A percentile compares a stretch with the other conserved stretches of the same genome.
Conservation (phyloP, 2,329 filamentous ascomycete species). For the Ophioceras dolichostomum region DNA sequence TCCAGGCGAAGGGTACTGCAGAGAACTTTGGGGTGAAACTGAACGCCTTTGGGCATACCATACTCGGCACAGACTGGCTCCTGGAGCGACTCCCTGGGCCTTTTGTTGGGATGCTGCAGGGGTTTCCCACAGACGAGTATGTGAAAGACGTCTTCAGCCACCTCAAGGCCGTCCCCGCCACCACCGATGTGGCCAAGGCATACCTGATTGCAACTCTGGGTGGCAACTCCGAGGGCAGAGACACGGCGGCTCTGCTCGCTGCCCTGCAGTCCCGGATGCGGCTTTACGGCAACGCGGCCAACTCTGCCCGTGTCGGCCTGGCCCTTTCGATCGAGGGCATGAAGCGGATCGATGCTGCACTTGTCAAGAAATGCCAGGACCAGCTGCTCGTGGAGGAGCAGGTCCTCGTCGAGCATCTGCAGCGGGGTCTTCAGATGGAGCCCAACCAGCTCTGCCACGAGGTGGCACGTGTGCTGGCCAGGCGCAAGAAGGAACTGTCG, state of each 20-base stretch:
- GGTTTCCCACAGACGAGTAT: constrained; percentile 7
- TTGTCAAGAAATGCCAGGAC: constrained; percentile 7
- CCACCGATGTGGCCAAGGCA: background rate
- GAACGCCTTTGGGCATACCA: constrained; percentile 6
- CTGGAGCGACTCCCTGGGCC: constrained; percentile 3
- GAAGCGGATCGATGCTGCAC: constrained; percentile 4
- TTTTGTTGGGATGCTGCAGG: constrained; percentile 6
- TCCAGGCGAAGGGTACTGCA: constrained; percentile 3
- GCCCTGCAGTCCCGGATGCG: constrained; percentile 7
- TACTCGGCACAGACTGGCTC: constrained; percentile 8
- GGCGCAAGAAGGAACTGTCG: constrained; percentile 6
- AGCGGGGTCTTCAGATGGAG: constrained; percentile 6
- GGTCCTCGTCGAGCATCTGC: constrained; percentile 8
- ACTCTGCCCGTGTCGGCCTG: constrained; percentile 9
- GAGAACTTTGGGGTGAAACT: constrained; percentile 9
- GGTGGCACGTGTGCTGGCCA: constrained; percentile 9
- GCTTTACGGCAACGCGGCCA: constrained; percentile 6
- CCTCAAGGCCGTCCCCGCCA: constrained; percentile 3
- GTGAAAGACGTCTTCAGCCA: constrained; percentile 8
- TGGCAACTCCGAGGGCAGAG: constrained; percentile 4
- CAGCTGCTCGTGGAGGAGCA: constrained; percentile 10
- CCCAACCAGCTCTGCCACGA: constrained; percentile 7
- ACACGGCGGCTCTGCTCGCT: constrained; percentile 2
- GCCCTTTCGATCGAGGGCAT: constrained; percentile 6
- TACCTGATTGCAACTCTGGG: constrained; percentile 9